phyloP scores from a whole-genome alignment of 176 grass and related monocot genomes.

The Triticum aestivum region IWGSC_CS_RefSeq_v2.1 NC_057800.1:634404005-634404504 shows the following conservation, averaged over 20 bases:
- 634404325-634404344: not conserved
- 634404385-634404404: not conserved
- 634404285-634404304: not conserved
- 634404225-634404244: not conserved
- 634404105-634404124: not conserved
- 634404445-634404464: not conserved
- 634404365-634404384: no score
- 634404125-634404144: not conserved
- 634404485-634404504: not conserved
- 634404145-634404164: not conserved
- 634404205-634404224: not conserved
- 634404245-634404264: no score
- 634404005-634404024: not conserved
- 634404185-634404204: not conserved
- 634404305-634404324: not conserved
- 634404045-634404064: not conserved
- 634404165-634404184: not conserved
- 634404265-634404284: no score
- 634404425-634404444: not conserved
- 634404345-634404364: not conserved
- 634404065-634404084: not conserved
- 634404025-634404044: not conserved
- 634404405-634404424: not conserved
- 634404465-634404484: not conserved
- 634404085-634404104: not conserved